Evolutionary conservation across 768 basidiomycete species (phyloP).

Genomic region (Tephrocybe sp.): DNA sequence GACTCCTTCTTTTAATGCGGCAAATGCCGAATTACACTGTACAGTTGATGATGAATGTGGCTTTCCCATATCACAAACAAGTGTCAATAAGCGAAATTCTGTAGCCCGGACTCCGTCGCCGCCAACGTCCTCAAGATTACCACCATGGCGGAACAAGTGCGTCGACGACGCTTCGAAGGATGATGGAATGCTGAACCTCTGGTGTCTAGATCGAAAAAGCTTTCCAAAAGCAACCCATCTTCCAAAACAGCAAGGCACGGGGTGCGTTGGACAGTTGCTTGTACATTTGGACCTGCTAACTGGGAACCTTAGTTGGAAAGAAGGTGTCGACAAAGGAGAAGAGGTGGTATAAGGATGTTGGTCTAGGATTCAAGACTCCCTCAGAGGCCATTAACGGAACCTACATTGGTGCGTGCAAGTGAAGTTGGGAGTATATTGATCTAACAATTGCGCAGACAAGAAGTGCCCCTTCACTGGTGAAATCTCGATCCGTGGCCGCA

Average conservation of each 20-base stretch:
- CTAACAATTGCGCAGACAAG: slow-evolving; percentile 66
- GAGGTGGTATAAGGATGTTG: slow-evolving; percentile 99
- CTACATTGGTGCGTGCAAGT: slow-evolving; percentile 81
- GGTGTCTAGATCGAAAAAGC: slow-evolving; percentile 85
- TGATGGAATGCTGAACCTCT: not conserved
- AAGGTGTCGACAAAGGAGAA: slow-evolving; percentile 93
- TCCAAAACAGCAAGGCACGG: slow-evolving; percentile 94
- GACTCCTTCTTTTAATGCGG: slow-evolving; percentile 8
- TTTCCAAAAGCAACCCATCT: slow-evolving; percentile 96
- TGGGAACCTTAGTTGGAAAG: slow-evolving; percentile 67
- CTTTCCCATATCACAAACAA: slow-evolving; percentile 39
- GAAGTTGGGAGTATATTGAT: not conserved
- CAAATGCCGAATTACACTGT: slow-evolving; percentile 35
- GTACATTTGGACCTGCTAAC: not conserved
- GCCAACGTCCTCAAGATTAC: slow-evolving; percentile 44
- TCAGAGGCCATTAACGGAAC: slow-evolving; percentile 93
- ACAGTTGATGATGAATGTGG: slow-evolving; percentile 40
- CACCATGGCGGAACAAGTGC: slow-evolving; percentile 65
- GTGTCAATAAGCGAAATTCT: slow-evolving; percentile 38
- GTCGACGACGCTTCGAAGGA: slow-evolving; percentile 13
- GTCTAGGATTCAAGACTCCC: slow-evolving; percentile 96
- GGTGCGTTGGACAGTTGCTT: slow-evolving; percentile 65
- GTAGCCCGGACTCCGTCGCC: slow-evolving; percentile 26
- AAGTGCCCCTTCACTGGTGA: slow-evolving; percentile 99
- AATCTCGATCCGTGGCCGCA: slow-evolving; percentile 98